Evolutionary conservation across 2,329 filamentous ascomycete species (phyloP), one percentile per base, ranked within the genome.

Genomic region (Neophaeococcomyces mojaviensis): DNA sequence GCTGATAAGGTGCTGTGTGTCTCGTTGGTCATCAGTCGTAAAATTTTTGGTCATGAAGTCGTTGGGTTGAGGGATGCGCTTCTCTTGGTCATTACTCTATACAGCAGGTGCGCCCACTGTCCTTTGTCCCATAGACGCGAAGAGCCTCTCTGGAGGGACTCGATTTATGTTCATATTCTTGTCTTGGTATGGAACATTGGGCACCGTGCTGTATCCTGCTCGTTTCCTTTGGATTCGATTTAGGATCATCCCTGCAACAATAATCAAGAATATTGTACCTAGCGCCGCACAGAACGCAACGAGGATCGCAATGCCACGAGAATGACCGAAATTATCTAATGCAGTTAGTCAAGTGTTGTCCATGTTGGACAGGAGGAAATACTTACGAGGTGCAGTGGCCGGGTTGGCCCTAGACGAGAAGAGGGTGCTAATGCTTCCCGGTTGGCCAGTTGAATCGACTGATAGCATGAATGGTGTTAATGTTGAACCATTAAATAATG

Each of bases 401-500:
- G 86, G 86, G 60, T 85, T 81, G 52, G 82, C 71, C 39, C 86
- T 84, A 67, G 94, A 81, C 9, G 89, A 84, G 64, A 98, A 94
- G 51, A 97, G 74, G 55, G 79, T 80, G 28, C 84, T 81, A 58
- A 98, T 78, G 57, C 80, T 89, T 39, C 89, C 88, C 9, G 78
- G 71, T 10, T 73, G 72, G 48, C 80, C 80, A 58, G 80, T 74
- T 10, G 74, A 67, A 48, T 75, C 83, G 37, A 79, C 84, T 2
- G 89, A 86, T 34, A 98, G 76, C 33, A 88, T 77, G 63, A 90
- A 95, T 0, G 92, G 90, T 42, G 73, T 73, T 61, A 90, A 81
- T 2, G 72, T 69, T 9, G 81, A 87, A 57, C 92, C 92, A 59
- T 97, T 87, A 70, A 86, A 98, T 22, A 96, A 70, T 6, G 82